These are phyloP conservation scores for Brasenia schreberi DNA, from an alignment of 164 flowering plant genomes.

Conservation along the genomic window DNA sequence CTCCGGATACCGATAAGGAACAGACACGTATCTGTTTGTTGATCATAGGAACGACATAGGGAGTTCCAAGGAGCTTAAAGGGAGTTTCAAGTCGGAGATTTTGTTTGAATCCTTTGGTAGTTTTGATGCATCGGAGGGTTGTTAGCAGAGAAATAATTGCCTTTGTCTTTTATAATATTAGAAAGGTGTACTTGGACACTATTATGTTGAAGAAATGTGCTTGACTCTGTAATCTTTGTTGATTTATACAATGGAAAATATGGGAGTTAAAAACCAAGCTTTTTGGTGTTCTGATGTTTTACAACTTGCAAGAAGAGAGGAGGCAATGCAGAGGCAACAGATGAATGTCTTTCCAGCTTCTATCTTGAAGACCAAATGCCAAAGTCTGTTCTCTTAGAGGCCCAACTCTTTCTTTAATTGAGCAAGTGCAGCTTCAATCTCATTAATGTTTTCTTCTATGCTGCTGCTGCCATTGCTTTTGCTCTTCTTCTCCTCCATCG, in stretches of 20 bases:
- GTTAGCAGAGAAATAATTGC: background rate
- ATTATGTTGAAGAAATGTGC: background rate
- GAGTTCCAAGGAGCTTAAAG: constrained; percentile 93
- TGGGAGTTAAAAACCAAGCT: too few relatives aligned
- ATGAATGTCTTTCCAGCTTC: background rate
- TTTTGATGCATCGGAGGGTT: background rate
- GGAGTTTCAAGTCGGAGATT: constrained; percentile 16
- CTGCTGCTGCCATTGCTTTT: constrained; percentile 20
- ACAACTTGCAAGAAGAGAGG: background rate
- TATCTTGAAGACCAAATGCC: background rate
- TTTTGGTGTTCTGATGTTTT: too few relatives aligned
- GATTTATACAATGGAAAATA: too few relatives aligned
- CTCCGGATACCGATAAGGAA: constrained; percentile 71
- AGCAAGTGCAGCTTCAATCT: constrained; percentile 82
- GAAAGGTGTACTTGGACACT: background rate
- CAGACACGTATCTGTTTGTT: constrained; percentile 79
- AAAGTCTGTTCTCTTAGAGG: constrained; percentile 14
- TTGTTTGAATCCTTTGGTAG: background rate
- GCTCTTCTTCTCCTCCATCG: constrained; percentile 4
- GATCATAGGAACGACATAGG: constrained; percentile 98
- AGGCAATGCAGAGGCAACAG: background rate
- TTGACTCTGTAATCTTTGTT: background rate
- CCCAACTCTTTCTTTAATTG: constrained; percentile 72
- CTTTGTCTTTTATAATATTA: background rate
- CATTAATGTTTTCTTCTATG: constrained; percentile 65